Evolutionary conservation across 768 basidiomycete genomes (phyloP), one percentile per base, ranked within the genome.

Genomic region (Leucosporidium scottii): DNA sequence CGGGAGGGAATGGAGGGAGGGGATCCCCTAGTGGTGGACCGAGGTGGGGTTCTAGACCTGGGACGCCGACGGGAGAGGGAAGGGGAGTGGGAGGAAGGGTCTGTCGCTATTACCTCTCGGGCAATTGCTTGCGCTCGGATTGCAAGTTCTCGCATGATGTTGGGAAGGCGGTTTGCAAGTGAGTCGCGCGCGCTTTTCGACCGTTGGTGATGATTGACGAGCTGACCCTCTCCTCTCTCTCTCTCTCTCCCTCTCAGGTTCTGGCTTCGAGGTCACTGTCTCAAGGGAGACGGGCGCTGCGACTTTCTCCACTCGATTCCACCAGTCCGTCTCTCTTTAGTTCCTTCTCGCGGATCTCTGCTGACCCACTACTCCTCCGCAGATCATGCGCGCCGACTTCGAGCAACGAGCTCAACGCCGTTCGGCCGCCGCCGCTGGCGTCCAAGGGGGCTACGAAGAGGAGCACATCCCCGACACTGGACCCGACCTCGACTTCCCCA

Each of bases 201-300:
- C 30, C 63, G 28, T 49, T 48, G 56, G 25, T 28, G 28, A 56
- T 67, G 18, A 4, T 28, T 65, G 34, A 48, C 53, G 59, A 30
- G 62, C 25, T 62, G 21, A 61, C 54, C 60, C 27, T 64, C n/a
- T n/a, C n/a, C n/a, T 28, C 39, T 54, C 36, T n/a, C 51, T 39
- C 27, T 67, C 47, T n/a, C 47, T 31, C n/a, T 66, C 36, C n/a
- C 36, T 59, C 56, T 12, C 80, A 88, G 96, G 47, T 99, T 99
- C 81, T 99, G 96, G 96, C 83, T 99, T 36, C 85, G 93, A 60
- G 94, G 94, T 8, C 92, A 92, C 55, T 99, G 96, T 76, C 91
- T 93, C 36, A 99, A 99, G 78, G 90, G 93, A 63, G 72, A 72
- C 51, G 69, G 75, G 9, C 36, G 84, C 71, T 98, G 93, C 84